These are phyloP conservation scores for Cardamine occulta DNA, from an alignment of 345 rosid species.

Conservation along the genomic window DNA sequence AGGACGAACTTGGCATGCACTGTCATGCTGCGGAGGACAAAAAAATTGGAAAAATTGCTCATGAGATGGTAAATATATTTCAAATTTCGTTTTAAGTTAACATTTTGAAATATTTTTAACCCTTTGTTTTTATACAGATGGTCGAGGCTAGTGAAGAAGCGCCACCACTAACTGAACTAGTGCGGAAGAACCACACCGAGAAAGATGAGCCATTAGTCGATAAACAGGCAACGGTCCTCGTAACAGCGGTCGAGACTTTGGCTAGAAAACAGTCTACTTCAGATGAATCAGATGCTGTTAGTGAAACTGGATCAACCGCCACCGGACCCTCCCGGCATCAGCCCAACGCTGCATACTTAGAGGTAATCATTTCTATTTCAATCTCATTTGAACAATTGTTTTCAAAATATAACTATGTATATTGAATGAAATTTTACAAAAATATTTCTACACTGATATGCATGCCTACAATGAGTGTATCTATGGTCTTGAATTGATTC, in stretches of 20 bases:
- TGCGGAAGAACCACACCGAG: too few relatives aligned
- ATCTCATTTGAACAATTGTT: too few relatives aligned
- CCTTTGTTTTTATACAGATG: background rate
- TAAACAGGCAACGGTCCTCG: background rate
- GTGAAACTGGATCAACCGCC: background rate
- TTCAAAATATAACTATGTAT: too few relatives aligned
- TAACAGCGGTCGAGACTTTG: background rate
- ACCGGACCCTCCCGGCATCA: background rate
- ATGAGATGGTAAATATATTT: background rate
- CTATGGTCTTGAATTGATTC: background rate
- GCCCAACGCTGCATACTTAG: background rate
- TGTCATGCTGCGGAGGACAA: background rate
- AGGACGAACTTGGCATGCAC: background rate
- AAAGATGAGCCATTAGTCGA: background rate
- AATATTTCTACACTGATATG: too few relatives aligned
- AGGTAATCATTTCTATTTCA: background rate
- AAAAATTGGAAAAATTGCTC: background rate
- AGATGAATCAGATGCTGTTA: too few relatives aligned
- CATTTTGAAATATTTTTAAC: background rate
- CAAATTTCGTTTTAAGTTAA: background rate
- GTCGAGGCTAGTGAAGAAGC: background rate
- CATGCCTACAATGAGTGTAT: background rate
- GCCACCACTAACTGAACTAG: too few relatives aligned
- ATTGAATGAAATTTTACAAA: too few relatives aligned
- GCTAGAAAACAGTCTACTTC: background rate